phyloP scores from a whole-genome alignment of 345 rosid species.

The Eucalyptus sp. region DNA sequence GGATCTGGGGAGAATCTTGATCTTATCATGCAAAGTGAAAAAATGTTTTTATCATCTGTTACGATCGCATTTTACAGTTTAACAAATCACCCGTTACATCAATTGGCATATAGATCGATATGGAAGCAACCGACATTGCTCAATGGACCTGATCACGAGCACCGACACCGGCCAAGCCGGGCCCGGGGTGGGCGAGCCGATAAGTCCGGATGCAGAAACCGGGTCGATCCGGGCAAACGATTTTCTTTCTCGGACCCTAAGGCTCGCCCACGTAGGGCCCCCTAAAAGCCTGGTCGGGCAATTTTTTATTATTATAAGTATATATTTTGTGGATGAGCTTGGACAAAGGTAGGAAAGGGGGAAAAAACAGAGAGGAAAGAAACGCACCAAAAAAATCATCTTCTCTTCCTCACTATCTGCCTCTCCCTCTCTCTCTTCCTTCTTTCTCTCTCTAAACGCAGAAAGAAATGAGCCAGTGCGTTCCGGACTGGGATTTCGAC shows the following conservation, averaged over 20 bases:
- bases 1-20: not conserved
- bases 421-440: not conserved
- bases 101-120: not conserved
- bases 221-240: not conserved
- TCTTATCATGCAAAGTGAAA: not conserved
- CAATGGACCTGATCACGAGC: not conserved
- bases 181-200: not conserved
- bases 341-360: not conserved
- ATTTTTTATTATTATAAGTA: not conserved
- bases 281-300: not conserved
- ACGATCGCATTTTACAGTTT: not conserved
- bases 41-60: not conserved
- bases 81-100: not conserved
- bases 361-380: not conserved
- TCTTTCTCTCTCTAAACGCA: not conserved
- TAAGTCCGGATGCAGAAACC: not conserved
- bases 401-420: not conserved
- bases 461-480: constrained; percentile 66
- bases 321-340: not conserved
- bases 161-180: not conserved
- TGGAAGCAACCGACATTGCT: not conserved
- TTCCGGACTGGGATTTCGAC: constrained; percentile 66
- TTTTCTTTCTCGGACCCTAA: not conserved
- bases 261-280: not conserved
- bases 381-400: not conserved